Evolutionary conservation across 73 alveolate species (phyloP), one percentile per base, ranked within the genome.

Genomic region (Paramecium sexaurelia): DNA sequence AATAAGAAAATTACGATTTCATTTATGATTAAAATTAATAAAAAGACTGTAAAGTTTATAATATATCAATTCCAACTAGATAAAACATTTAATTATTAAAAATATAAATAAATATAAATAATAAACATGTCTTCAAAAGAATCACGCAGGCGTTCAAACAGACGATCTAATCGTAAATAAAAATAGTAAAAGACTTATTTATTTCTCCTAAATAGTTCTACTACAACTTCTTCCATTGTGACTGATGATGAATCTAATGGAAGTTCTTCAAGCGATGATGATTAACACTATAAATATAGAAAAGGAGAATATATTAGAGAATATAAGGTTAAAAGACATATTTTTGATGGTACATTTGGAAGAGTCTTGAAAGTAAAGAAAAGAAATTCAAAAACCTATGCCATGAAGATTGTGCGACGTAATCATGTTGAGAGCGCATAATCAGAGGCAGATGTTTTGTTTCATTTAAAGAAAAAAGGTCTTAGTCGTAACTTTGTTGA

Each of bases 321-420:
- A 24, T 88, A 88, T 43, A 40, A 33, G n/a, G 83, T 88, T 6
- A 57, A 26, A 9, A 88, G 83, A 20, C 94, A 88, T 88, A 93
- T 98, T 47, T 96, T 98, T 36, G 99, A 98, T 95, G 99, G 99
- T 22, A 97, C 99, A 24, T 98, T 98, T 93, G 99, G 99, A 35
- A 94, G 99, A 88, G 99, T 96, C 73, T 39, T 94, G 24, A 84
- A 92, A 57, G 96, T 96, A 32, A 37, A 69, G 55, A 61, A 55
- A 17, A 67, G 71, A 36, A 35, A 66, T 86, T 57, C 82, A 8
- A 66, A 69, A 19, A 51, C 75, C 2, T 88, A 41, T 26, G 94
- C 94, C 6, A 6, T 88, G 47, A 88, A 88, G 43, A 37, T 88
- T 5, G 87, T 88, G 6, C 37, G 94, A 26, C 82, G 85, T 0